A percentile compares a stretch with the other conserved stretches of the same genome.
Conservation (phyloP, 495 filamentous ascomycete genomes). For the Podospora bellae-mahoneyi region DNA sequence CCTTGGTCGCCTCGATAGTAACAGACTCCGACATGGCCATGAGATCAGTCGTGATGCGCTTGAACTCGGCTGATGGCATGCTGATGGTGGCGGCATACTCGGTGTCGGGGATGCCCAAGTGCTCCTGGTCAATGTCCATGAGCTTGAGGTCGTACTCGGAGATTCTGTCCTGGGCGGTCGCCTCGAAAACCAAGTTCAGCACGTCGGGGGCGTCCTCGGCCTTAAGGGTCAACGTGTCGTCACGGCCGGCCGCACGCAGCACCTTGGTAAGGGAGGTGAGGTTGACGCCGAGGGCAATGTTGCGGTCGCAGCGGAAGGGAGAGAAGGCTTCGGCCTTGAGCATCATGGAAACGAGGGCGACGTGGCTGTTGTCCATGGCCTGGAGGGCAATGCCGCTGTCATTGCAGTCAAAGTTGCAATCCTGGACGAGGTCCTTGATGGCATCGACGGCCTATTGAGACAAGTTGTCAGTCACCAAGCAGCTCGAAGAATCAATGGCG, state of each 20-base stretch:
- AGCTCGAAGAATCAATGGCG: too few relatives aligned
- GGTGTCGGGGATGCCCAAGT: constrained; percentile 96
- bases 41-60: constrained; percentile 89
- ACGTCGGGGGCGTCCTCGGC: constrained; percentile 94
- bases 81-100: constrained; percentile 90
- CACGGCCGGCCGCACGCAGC: constrained; percentile 86
- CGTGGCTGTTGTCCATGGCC: constrained; percentile 99
- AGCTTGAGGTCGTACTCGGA: constrained; percentile 99
- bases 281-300: constrained; percentile 97
- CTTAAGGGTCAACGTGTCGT: constrained; percentile 94
- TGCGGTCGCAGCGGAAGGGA: constrained; percentile 97
- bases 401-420: constrained; percentile 99
- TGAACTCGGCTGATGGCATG: constrained; percentile 89
- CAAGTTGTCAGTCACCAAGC: not conserved
- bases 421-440: constrained; percentile 98
- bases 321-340: constrained; percentile 94
- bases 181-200: constrained; percentile 95
- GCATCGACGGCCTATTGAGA: constrained; percentile 81
- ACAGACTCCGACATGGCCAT: constrained; percentile 92
- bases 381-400: constrained; percentile 97
- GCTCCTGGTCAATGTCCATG: constrained; percentile 99
- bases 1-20: constrained; percentile 93
- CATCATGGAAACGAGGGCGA: constrained; percentile 98
- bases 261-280: constrained; percentile 95
- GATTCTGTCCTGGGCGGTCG: constrained; percentile 76